Evolutionary conservation across 23 red algal genomes (phyloP).

Genomic region (Gracilaria domingensis): DNA sequence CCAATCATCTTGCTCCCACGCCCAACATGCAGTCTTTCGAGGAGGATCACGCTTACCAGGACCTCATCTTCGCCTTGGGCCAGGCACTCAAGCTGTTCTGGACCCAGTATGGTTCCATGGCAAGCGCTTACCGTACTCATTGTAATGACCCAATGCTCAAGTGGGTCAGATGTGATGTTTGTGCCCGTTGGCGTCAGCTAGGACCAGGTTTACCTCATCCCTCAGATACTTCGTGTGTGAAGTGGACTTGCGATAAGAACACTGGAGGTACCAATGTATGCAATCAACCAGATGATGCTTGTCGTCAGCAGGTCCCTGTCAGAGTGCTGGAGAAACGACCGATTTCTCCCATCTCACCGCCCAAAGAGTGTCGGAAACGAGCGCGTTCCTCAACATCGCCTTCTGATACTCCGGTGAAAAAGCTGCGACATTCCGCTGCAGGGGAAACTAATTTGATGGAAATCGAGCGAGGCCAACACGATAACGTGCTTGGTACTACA

Average conservation of each 20-base stretch:
- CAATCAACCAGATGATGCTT: constrained; percentile 28
- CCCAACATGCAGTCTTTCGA: constrained; percentile 47
- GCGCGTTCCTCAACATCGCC: background rate
- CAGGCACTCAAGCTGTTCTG: constrained; percentile 38
- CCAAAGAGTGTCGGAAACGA: background rate
- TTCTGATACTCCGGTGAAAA: background rate
- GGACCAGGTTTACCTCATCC: constrained; percentile 1
- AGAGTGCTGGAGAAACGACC: background rate
- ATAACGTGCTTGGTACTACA: background rate
- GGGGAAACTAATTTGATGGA: background rate
- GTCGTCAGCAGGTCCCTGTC: background rate
- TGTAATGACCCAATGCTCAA: constrained; percentile 36
- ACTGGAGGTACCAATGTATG: constrained; percentile 14
- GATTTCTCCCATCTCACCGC: background rate
- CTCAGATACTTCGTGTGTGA: background rate
- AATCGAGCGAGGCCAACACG: background rate
- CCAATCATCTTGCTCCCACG: constrained; percentile 26
- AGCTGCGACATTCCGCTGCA: background rate
- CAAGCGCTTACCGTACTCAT: constrained; percentile 19
- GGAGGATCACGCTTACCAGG: constrained; percentile 32
- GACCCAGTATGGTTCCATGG: constrained; percentile 37
- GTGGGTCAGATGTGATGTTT: constrained; percentile 40
- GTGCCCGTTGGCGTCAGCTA: constrained; percentile 25
- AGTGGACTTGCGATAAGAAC: constrained; percentile 38
- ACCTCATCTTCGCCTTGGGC: constrained; percentile 23